Percentiles rank a stretch among this genome's conserved stretches.
phyloP scores from a whole-genome alignment of 495 filamentous ascomycete species.

The Penicillium chermesinum region DNA sequence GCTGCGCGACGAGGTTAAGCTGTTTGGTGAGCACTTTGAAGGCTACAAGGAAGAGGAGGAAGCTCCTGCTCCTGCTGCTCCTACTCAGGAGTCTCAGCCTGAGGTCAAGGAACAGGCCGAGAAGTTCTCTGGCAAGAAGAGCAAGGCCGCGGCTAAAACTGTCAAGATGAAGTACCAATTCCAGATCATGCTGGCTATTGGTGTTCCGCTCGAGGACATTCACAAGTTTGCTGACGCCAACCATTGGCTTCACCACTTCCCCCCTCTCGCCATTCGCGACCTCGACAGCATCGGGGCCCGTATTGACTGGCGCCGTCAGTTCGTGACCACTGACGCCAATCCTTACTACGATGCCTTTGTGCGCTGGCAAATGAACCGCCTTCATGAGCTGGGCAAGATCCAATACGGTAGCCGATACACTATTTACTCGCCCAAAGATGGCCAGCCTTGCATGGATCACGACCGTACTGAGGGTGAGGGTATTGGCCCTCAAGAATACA shows the following conservation, averaged over 20 bases:
- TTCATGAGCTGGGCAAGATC: constrained; percentile 87
- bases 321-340: constrained; percentile 95
- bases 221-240: constrained; percentile 83
- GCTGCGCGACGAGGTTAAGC: constrained; percentile 76
- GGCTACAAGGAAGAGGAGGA: constrained; percentile 59
- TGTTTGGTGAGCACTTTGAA: constrained; percentile 87
- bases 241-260: constrained; percentile 87
- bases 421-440: constrained; percentile 93
- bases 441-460: constrained; percentile 97
- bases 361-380: constrained; percentile 93
- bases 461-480: constrained; percentile 90
- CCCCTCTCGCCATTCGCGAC: constrained; percentile 73
- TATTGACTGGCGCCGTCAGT: constrained; percentile 87
- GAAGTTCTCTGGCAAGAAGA: constrained; percentile 91
- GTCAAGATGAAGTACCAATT: constrained; percentile 88
- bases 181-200: constrained; percentile 82
- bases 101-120: constrained; percentile 69
- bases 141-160: constrained; percentile 86
- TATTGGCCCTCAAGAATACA: constrained; percentile 86
- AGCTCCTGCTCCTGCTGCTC: constrained; percentile 30
- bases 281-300: constrained; percentile 77
- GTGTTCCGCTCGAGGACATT: constrained; percentile 80
- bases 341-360: constrained; percentile 96
- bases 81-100: constrained; percentile 52
- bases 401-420: constrained; percentile 93